Evolutionary conservation across 345 rosid genomes (phyloP).

Genomic region (Anastatica hierochuntica): DNA sequence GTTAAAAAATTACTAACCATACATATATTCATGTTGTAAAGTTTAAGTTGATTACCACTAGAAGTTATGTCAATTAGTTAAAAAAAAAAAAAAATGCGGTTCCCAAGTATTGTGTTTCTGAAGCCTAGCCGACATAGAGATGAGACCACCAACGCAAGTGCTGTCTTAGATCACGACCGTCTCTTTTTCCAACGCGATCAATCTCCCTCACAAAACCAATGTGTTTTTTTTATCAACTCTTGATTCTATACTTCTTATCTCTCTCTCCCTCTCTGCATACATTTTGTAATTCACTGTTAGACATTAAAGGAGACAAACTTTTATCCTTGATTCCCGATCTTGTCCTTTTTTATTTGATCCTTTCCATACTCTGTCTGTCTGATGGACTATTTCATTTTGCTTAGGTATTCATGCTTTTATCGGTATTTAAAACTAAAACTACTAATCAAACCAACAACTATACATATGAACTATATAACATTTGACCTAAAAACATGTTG

Average conservation of each 20-base stretch:
- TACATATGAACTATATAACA: not conserved
- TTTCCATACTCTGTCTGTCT: constrained; percentile 17
- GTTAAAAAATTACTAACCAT: too few relatives aligned
- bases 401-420: not conserved
- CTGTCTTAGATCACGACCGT: constrained; percentile 41
- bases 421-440: not conserved
- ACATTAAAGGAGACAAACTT: constrained; percentile 37
- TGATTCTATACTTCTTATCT: constrained; percentile 9
- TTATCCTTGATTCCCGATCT: constrained; percentile 34
- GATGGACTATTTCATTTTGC: constrained; percentile 10
- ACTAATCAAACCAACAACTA: not conserved
- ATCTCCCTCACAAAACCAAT: constrained; percentile 16
- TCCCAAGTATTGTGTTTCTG: constrained; percentile 30
- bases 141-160: constrained; percentile 77
- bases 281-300: constrained; percentile 5
- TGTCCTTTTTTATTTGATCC: constrained; percentile 31
- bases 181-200: constrained; percentile 42
- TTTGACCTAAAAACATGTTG: not conserved
- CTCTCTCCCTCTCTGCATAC: constrained; percentile 9
- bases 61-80: too few relatives aligned
- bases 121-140: constrained; percentile 62
- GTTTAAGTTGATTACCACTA: too few relatives aligned
- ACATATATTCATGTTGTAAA: too few relatives aligned
- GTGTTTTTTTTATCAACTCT: constrained; percentile 10
- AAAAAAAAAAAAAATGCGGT: not conserved